phyloP scores from a whole-genome alignment of 2,329 filamentous ascomycete species.

The Akanthomyces uredinophilus region DNA sequence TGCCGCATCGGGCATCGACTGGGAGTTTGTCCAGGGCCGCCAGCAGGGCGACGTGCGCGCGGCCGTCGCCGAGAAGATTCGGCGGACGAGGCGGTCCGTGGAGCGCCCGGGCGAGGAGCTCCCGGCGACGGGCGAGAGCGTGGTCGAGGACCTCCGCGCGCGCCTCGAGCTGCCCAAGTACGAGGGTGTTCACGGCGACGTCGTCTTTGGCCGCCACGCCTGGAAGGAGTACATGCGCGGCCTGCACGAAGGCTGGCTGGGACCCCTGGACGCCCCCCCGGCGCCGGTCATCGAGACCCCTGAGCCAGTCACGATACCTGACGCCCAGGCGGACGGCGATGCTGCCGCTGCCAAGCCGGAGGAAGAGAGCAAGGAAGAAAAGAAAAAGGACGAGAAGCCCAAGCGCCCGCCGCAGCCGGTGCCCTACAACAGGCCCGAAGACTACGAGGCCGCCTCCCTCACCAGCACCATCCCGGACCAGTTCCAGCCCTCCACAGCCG shows the following conservation, averaged over 20 bases:
- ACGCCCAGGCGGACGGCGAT: constrained; percentile 21
- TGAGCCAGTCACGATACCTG: constrained; percentile 18
- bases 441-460: constrained; percentile 64
- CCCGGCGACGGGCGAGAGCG: constrained; percentile 44
- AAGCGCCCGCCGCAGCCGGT: constrained; percentile 57
- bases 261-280: constrained; percentile 64
- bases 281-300: constrained; percentile 22
- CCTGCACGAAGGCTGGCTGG: constrained; percentile 93
- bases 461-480: constrained; percentile 62
- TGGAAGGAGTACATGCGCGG: constrained; percentile 98
- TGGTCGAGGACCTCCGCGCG: constrained; percentile 59
- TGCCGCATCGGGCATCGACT: constrained; percentile 84
- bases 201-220: constrained; percentile 83
- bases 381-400: constrained; percentile 43
- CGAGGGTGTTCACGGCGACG: constrained; percentile 71
- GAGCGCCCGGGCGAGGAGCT: constrained; percentile 46
- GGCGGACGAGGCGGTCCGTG: constrained; percentile 61
- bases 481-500: constrained; percentile 66
- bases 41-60: constrained; percentile 90
- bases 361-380: constrained; percentile 35
- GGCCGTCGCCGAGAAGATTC: constrained; percentile 78
- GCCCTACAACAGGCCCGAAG: constrained; percentile 67
- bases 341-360: constrained; percentile 16
- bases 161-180: constrained; percentile 65
- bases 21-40: constrained; percentile 90